These are phyloP conservation scores for Achaetomium macrosporum DNA, from an alignment of 2,329 filamentous ascomycete genomes.

Conservation along the genomic window DNA sequence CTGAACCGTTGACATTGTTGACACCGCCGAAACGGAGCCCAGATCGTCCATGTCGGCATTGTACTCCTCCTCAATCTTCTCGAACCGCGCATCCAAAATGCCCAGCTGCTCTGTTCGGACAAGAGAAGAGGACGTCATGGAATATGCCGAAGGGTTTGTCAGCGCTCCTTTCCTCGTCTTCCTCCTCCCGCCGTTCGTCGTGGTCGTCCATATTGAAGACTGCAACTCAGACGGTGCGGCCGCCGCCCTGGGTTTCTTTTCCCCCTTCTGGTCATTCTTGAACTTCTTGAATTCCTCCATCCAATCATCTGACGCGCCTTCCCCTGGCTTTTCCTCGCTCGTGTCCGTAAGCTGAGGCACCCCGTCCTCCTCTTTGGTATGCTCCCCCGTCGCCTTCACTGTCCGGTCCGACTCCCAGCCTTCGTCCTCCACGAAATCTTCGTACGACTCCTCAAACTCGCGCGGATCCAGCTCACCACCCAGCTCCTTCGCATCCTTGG, in stretches of 20 bases:
- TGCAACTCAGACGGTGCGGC: slow-evolving; percentile 57
- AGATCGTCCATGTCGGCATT: slow-evolving; percentile 43
- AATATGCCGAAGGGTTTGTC: slow-evolving; percentile 83
- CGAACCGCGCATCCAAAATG: slow-evolving; percentile 83
- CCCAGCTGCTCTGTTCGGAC: slow-evolving; percentile 80
- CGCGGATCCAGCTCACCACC: slow-evolving; percentile 54
- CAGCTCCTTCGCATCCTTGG: slow-evolving; percentile 44
- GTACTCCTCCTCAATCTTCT: slow-evolving; percentile 79
- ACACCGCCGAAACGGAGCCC: slow-evolving; percentile 56
- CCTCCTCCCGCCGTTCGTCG: slow-evolving; percentile 69
- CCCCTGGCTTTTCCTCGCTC: slow-evolving; percentile 44
- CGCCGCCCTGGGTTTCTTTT: slow-evolving; percentile 35
- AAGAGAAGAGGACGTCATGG: slow-evolving; percentile 98
- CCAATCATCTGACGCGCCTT: slow-evolving; percentile 72
- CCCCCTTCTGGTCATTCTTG: slow-evolving; percentile 68
- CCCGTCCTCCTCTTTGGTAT: slow-evolving; percentile 39
- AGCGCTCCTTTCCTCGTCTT: slow-evolving; percentile 96
- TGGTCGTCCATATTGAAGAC: slow-evolving; percentile 67
- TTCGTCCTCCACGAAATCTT: slow-evolving; percentile 53
- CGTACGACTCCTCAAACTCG: slow-evolving; percentile 67
- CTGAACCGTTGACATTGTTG: slow-evolving; percentile 63
- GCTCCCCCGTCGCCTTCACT: slow-evolving; percentile 64
- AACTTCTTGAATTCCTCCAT: slow-evolving; percentile 90
- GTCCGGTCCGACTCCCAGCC: slow-evolving; percentile 96
- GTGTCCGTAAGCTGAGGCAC: slow-evolving; percentile 45